Evolutionary conservation across 1,139 yeast genomes (phyloP).

Genomic region (Geotrichum bryndzae): DNA sequence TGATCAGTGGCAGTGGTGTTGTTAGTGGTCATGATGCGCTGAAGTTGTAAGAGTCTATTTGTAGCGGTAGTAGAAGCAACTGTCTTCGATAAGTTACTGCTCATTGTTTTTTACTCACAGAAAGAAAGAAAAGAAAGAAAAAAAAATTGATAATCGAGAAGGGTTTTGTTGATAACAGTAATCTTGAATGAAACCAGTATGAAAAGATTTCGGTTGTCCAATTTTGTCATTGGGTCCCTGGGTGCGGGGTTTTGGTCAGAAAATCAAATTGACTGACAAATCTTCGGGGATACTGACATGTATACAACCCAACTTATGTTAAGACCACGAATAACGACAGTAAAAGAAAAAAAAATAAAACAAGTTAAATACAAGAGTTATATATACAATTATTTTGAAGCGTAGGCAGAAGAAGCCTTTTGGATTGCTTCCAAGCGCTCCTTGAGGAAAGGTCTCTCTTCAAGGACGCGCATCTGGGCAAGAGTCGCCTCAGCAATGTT

Average conservation of each 20-base stretch:
- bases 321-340: background rate
- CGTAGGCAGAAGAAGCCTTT: background rate
- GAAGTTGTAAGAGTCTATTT: background rate
- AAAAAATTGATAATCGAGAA: background rate
- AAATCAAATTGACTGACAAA: too few species aligned
- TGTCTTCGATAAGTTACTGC: background rate
- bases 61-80: background rate
- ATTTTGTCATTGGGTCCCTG: too few species aligned
- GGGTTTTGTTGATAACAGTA: too few species aligned
- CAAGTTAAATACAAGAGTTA: background rate
- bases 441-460: conserved; percentile 34
- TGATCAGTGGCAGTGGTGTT: conserved; percentile 28
- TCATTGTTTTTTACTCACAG: background rate
- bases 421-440: conserved; percentile 27
- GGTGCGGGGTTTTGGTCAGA: too few species aligned
- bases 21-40: background rate
- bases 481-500: conserved; percentile 78
- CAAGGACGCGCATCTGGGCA: conserved; percentile 28
- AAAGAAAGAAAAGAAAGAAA: background rate
- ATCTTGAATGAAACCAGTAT: too few species aligned
- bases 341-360: background rate
- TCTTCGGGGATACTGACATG: too few species aligned
- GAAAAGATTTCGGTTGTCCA: too few species aligned
- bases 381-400: background rate
- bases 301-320: background rate